These are phyloP conservation scores for Leishmania tarentolae DNA, from an alignment of 208 protist species.

Conservation along the genomic window DNA sequence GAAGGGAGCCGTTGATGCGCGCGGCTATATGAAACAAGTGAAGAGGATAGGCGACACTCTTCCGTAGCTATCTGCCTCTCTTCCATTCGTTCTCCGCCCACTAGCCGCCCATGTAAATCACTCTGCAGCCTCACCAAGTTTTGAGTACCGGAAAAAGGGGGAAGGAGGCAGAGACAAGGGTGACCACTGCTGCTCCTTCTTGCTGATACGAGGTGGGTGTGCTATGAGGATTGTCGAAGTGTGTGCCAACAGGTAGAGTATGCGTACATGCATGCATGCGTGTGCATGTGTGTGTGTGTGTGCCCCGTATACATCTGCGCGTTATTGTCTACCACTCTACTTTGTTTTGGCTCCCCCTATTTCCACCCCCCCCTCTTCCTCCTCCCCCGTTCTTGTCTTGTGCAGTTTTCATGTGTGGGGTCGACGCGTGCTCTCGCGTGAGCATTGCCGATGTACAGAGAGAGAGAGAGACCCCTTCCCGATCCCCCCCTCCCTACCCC, in stretches of 20 bases:
- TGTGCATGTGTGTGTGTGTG: too few species aligned
- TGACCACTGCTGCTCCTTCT: neutral
- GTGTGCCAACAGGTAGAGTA: conserved; percentile 1
- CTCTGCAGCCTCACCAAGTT: neutral
- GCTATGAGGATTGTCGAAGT: neutral
- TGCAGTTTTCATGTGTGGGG: neutral
- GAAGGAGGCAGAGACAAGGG: neutral
- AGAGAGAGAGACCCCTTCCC: neutral
- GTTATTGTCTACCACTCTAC: neutral
- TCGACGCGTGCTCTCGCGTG: neutral
- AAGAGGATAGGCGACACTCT: neutral
- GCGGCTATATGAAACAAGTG: neutral
- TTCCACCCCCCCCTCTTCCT: neutral
- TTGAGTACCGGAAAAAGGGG: neutral
- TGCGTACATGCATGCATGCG: neutral
- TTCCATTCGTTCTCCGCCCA: neutral
- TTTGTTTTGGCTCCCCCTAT: neutral
- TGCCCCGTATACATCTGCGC: neutral
- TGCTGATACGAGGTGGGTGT: neutral
- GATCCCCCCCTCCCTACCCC: neutral
- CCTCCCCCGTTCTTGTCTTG: neutral
- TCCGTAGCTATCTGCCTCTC: neutral
- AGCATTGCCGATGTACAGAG: neutral
- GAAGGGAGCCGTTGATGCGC: neutral
- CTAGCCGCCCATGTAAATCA: neutral